These are phyloP conservation scores for Populus trichocarpa DNA, from an alignment of 441 rosid genomes.

Conservation along the genomic window DNA sequence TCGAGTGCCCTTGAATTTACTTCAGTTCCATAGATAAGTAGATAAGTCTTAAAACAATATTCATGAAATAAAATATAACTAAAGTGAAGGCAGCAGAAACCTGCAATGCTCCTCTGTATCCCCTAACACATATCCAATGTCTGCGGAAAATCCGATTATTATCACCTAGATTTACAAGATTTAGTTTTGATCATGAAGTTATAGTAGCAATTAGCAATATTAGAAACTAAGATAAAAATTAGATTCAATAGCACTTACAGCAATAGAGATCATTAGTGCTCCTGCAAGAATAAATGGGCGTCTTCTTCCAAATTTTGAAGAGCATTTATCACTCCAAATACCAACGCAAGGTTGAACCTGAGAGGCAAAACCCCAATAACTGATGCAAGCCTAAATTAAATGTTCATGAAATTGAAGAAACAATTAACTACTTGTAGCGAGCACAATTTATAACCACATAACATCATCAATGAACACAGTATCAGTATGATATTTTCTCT, in stretches of 20 bases:
- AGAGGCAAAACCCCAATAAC: constrained; percentile 26
- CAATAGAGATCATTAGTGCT: constrained; percentile 73
- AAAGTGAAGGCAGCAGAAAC: constrained; percentile 34
- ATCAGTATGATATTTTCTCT: background rate
- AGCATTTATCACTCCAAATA: constrained; percentile 95
- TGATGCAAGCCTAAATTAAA: constrained; percentile 6
- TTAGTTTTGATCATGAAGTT: constrained; percentile 43
- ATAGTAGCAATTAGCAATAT: constrained; percentile 11
- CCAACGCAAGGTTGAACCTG: constrained; percentile 99
- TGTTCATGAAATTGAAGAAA: background rate
- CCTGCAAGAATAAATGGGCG: constrained; percentile 91
- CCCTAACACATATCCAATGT: constrained; percentile 84
- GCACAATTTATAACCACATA: background rate
- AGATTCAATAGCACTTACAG: constrained; percentile 53
- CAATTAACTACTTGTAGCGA: background rate
- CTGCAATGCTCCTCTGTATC: constrained; percentile 93
- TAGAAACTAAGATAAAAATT: background rate
- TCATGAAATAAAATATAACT: constrained; percentile 9
- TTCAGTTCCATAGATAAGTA: constrained; percentile 35
- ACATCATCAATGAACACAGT: background rate
- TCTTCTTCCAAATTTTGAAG: constrained; percentile 84
- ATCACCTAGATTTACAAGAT: constrained; percentile 78
- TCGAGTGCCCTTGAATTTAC: constrained; percentile 81
- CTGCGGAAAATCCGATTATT: constrained; percentile 96
- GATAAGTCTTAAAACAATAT: constrained; percentile 7